These are phyloP conservation scores for Neurospora sp. DNA, from an alignment of 495 filamentous ascomycete species.

Conservation along the genomic window DNA sequence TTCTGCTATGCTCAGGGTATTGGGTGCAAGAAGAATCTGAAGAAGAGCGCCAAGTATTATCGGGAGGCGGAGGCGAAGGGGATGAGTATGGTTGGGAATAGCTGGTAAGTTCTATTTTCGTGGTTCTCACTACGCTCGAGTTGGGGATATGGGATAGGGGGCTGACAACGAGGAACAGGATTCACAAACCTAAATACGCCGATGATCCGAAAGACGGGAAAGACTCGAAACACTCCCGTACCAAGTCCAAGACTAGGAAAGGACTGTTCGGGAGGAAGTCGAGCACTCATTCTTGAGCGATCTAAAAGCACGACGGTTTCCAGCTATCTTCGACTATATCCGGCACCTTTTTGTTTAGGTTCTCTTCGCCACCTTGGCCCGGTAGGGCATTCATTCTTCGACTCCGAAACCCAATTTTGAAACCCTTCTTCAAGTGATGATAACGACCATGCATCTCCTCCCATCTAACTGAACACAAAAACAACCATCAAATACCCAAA, in stretches of 20 bases:
- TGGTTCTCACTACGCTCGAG: background rate
- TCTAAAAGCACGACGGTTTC: background rate
- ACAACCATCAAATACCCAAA: background rate
- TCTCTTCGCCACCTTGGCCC: background rate
- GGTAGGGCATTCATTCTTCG: background rate
- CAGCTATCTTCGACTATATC: background rate
- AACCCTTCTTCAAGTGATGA: background rate
- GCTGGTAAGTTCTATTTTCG: slow-evolving; percentile 60
- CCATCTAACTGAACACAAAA: background rate
- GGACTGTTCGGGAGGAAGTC: slow-evolving; percentile 31
- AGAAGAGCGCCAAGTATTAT: slow-evolving; percentile 87
- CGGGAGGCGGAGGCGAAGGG: slow-evolving; percentile 83
- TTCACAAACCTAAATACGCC: slow-evolving; percentile 85
- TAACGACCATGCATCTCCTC: background rate
- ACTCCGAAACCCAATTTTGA: background rate
- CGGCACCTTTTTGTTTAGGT: background rate
- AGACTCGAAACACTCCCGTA: slow-evolving; percentile 23
- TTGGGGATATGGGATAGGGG: background rate
- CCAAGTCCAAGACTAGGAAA: slow-evolving; percentile 36
- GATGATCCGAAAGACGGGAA: slow-evolving; percentile 37
- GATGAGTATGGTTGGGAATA: slow-evolving; percentile 95
- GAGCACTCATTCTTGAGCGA: background rate
- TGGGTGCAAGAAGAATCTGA: slow-evolving; percentile 89
- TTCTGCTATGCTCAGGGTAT: slow-evolving; percentile 82
- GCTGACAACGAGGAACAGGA: slow-evolving; percentile 43